Percentiles rank a stretch among this genome's conserved stretches.
phyloP scores from a whole-genome alignment of 2,329 filamentous ascomycete species.

The Xylariaceae sp. region DNA sequence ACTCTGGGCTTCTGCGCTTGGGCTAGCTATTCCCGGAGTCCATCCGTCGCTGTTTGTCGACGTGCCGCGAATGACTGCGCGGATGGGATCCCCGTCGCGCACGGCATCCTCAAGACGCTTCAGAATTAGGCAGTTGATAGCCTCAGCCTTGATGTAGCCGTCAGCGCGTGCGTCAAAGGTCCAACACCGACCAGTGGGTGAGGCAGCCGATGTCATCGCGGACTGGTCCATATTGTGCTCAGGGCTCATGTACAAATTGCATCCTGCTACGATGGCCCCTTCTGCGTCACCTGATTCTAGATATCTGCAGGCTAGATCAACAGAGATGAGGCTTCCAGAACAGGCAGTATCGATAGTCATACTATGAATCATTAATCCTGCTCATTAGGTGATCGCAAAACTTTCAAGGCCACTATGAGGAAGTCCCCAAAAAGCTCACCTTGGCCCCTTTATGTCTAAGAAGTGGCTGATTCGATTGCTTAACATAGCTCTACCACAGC shows the following conservation, averaged over 20 bases:
- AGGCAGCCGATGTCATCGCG: constrained; percentile 14
- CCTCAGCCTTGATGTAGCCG: constrained; percentile 53
- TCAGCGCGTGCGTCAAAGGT: constrained; percentile 45
- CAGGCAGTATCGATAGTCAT: constrained; percentile 37
- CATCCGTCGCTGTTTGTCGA: constrained; percentile 44
- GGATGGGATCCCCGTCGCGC: constrained; percentile 43
- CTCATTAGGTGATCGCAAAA: no score
- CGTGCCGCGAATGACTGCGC: constrained; percentile 38
- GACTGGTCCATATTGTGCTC: constrained; percentile 27
- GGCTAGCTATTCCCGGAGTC: constrained; percentile 45
- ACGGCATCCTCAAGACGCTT: constrained; percentile 49
- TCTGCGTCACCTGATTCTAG: constrained; percentile 30
- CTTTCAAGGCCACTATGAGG: background rate
- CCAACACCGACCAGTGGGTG: constrained; percentile 28
- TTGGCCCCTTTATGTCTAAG: constrained; percentile 37
- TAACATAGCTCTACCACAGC: constrained; percentile 31
- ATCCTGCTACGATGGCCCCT: constrained; percentile 33
- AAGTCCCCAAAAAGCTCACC: background rate
- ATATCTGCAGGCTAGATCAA: constrained; percentile 36
- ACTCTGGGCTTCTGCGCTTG: constrained; percentile 39
- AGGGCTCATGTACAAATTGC: constrained; percentile 39
- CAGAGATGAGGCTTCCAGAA: constrained; percentile 28
- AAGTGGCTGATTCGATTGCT: constrained; percentile 40
- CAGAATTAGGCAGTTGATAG: constrained; percentile 43
- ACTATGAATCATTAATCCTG: no score